Evolutionary conservation across 192 early-diverging fungal species (phyloP).

Genomic region (Backusella psychrophila): DNA sequence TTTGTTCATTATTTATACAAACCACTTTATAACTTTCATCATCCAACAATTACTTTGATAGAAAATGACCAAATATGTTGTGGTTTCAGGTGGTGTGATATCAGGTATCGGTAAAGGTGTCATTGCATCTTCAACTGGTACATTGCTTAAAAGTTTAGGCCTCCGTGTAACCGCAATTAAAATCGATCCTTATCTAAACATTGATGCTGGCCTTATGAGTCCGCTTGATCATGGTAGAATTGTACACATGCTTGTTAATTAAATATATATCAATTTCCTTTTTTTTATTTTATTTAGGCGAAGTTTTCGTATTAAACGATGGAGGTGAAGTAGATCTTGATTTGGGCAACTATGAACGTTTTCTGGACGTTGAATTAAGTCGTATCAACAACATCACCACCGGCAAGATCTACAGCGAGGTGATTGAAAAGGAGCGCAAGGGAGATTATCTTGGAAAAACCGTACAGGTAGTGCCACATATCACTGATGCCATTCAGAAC

Average conservation of each 20-base stretch:
- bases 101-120: conserved; percentile 99
- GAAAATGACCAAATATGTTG: conserved; percentile 85
- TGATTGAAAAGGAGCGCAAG: conserved; percentile 91
- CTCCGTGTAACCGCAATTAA: conserved; percentile 97
- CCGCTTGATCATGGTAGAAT: conserved; percentile 95
- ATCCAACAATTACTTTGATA: not conserved
- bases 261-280: not conserved
- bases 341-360: conserved; percentile 99
- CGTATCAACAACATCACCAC: conserved; percentile 99
- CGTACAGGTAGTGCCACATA: conserved; percentile 98
- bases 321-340: conserved; percentile 99
- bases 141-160: conserved; percentile 90
- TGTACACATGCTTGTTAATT: not conserved
- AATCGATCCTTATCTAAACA: conserved; percentile 99
- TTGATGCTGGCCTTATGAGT: conserved; percentile 96
- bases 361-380: conserved; percentile 89
- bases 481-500: conserved; percentile 96
- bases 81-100: conserved; percentile 98
- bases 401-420: conserved; percentile 95
- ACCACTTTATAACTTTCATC: not conserved
- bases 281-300: conserved; percentile 53
- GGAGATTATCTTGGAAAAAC: conserved; percentile 99
- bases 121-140: conserved; percentile 96
- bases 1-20: not conserved
- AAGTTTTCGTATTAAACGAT: conserved; percentile 98